Conservation (phyloP, 192 early-diverging fungal species). For the Haplosporangium gracile region DNA sequence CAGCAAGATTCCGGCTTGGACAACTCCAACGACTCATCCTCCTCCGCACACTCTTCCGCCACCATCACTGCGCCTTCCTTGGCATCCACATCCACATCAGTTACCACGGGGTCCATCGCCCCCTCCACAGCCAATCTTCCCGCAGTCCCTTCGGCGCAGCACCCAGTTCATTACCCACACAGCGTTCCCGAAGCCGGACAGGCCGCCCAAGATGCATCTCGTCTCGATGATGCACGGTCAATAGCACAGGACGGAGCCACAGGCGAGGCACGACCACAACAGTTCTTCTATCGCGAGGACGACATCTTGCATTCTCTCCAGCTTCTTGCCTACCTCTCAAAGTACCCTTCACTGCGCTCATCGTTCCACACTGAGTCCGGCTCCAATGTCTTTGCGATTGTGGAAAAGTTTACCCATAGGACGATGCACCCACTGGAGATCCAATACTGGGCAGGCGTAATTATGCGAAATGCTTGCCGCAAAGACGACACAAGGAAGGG, state of each 20-base stretch:
- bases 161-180: slow-evolving; percentile 27
- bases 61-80: slow-evolving; percentile 8
- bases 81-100: slow-evolving; percentile 1
- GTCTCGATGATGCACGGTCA: slow-evolving; percentile 33
- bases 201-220: slow-evolving; percentile 20
- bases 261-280: slow-evolving; percentile 42
- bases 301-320: slow-evolving; percentile 88
- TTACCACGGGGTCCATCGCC: slow-evolving; percentile 9
- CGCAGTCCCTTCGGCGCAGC: slow-evolving; percentile 9
- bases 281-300: slow-evolving; percentile 78
- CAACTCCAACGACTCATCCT: slow-evolving; percentile 36
- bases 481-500: slow-evolving; percentile 80
- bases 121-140: slow-evolving; percentile 33
- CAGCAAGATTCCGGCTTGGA: slow-evolving; percentile 11
- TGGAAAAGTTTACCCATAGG: slow-evolving; percentile 81
- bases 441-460: slow-evolving; percentile 81
- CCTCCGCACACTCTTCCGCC: slow-evolving; percentile 23
- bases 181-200: slow-evolving; percentile 15
- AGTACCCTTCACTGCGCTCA: slow-evolving; percentile 87
- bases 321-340: slow-evolving; percentile 90
- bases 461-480: slow-evolving; percentile 86
- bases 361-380: slow-evolving; percentile 64
- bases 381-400: slow-evolving; percentile 81
- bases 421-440: slow-evolving; percentile 71
- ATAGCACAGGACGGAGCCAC: slow-evolving; percentile 23